These are phyloP conservation scores for Pythium utonaiense DNA, from an alignment of 352 stramenopile species.

Conservation along the genomic window DNA sequence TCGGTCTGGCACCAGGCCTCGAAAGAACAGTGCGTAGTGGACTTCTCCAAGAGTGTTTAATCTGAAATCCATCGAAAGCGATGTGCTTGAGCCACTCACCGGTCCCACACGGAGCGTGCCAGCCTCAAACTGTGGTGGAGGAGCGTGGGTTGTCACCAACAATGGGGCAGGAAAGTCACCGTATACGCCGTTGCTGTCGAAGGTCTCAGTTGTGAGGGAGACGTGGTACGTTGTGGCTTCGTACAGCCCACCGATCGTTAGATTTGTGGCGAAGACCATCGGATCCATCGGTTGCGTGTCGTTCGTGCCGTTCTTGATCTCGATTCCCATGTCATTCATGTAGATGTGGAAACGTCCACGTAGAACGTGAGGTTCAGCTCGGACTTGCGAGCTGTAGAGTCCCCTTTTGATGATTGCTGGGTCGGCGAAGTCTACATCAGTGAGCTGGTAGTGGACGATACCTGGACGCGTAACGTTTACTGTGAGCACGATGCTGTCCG, in stretches of 20 bases:
- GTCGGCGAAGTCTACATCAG: slow-evolving; percentile 72
- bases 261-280: slow-evolving; percentile 52
- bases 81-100: slow-evolving; percentile 36
- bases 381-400: background rate
- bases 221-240: slow-evolving; percentile 63
- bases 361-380: slow-evolving; percentile 32
- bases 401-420: slow-evolving; percentile 39
- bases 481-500: slow-evolving; percentile 48
- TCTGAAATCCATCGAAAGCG: slow-evolving; percentile 49
- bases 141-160: slow-evolving; percentile 56
- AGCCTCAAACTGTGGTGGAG: slow-evolving; percentile 37
- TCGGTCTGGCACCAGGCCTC: slow-evolving; percentile 30
- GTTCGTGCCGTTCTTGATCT: slow-evolving; percentile 74
- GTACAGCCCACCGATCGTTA: slow-evolving; percentile 40
- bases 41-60: slow-evolving; percentile 63
- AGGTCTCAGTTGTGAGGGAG: slow-evolving; percentile 73
- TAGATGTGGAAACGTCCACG: slow-evolving; percentile 44
- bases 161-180: slow-evolving; percentile 69
- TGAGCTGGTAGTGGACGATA: slow-evolving; percentile 70
- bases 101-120: slow-evolving; percentile 34
- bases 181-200: slow-evolving; percentile 57
- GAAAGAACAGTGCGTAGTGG: slow-evolving; percentile 76
- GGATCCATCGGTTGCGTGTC: slow-evolving; percentile 58
- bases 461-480: slow-evolving; percentile 66
- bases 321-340: slow-evolving; percentile 44